A percentile compares a stretch with the other conserved stretches of the same genome.
Conservation (phyloP, 176 grass and related monocot species). For the maize (Zea mays) region Zm-B73-REFERENCE-NAM-5.0 NC_050104.1:147766001-147766500, state of each 20-base stretch:
- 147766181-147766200: neutral
- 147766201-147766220: neutral
- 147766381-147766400: constrained; percentile 2
- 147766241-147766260: neutral
- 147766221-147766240: neutral
- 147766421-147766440: too few relatives aligned
- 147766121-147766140: neutral
- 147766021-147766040: neutral
- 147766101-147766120: neutral
- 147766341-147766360: neutral
- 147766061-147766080: neutral
- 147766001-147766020: neutral
- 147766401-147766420: too few relatives aligned
- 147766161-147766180: neutral
- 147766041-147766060: neutral
- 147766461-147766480: too few relatives aligned
- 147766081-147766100: neutral
- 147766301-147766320: neutral
- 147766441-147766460: too few relatives aligned
- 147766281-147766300: neutral
- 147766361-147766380: neutral
- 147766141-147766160: neutral
- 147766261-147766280: neutral
- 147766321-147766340: too few relatives aligned
- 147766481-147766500: too few relatives aligned